These are phyloP conservation scores for Clonostachys sp. DNA, from an alignment of 2,329 filamentous ascomycete genomes.

Conservation along the genomic window DNA sequence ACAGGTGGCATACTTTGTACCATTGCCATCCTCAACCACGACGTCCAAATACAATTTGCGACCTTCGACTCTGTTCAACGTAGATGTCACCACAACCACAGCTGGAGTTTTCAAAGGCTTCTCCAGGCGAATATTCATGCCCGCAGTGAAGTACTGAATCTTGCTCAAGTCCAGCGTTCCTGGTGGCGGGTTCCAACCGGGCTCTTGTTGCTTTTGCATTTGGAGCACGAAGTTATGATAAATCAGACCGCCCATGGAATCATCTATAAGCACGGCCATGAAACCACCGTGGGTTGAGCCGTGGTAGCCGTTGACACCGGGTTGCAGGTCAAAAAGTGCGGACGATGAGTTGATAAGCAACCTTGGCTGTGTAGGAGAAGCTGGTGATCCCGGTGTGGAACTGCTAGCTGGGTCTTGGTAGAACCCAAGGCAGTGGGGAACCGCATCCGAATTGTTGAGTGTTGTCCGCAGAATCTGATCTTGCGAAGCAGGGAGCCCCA, in stretches of 20 bases:
- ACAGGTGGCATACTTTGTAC: background rate
- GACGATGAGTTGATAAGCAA: background rate
- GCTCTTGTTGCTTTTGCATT: background rate
- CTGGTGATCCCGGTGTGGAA: background rate
- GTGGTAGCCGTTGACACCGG: background rate
- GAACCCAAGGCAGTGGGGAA: background rate
- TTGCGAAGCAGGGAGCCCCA: background rate
- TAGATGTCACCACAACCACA: background rate
- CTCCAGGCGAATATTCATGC: background rate
- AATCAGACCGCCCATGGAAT: background rate
- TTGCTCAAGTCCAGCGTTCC: background rate
- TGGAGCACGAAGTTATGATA: background rate
- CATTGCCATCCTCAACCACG: background rate
- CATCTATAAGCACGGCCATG: background rate
- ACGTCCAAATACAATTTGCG: background rate
- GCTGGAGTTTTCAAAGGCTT: background rate
- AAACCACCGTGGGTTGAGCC: background rate
- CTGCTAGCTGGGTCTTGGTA: background rate
- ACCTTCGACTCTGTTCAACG: background rate
- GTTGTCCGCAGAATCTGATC: background rate
- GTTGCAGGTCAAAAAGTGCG: background rate
- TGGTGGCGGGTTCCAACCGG: background rate
- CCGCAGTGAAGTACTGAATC: background rate
- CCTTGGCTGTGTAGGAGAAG: background rate
- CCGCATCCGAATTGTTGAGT: background rate